Percentiles rank a stretch among this genome's conserved stretches.
These are phyloP conservation scores for Akanthomyces lecanii DNA, from an alignment of 2,329 filamentous ascomycete species.

Conservation along the genomic window DNA sequence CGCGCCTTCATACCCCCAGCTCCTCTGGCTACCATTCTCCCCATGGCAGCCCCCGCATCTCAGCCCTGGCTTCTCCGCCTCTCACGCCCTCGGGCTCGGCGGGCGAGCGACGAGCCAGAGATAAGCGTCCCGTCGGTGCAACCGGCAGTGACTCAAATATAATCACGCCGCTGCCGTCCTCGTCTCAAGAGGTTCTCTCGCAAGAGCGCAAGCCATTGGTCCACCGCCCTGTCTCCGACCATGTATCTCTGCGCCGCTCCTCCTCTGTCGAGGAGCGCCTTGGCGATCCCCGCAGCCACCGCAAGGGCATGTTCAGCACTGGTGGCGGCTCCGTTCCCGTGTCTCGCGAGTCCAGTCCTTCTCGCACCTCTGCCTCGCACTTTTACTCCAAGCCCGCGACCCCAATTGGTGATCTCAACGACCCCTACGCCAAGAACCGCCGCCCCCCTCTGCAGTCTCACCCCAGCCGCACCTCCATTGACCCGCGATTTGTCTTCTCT, in stretches of 20 bases:
- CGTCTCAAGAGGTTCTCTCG: conserved; percentile 48
- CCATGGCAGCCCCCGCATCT: conserved; percentile 60
- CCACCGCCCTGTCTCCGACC: conserved; percentile 41
- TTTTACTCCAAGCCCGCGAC: conserved; percentile 72
- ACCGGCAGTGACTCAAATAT: conserved; percentile 43
- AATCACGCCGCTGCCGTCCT: conserved; percentile 66
- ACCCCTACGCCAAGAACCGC: conserved; percentile 81
- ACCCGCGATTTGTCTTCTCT: conserved; percentile 79
- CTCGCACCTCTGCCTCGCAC: conserved; percentile 56
- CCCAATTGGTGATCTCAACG: conserved; percentile 72
- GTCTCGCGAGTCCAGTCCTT: conserved; percentile 62
- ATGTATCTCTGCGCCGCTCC: conserved; percentile 39
- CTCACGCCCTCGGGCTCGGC: conserved; percentile 77
- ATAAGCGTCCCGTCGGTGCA: conserved; percentile 36
- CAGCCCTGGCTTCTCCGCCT: conserved; percentile 79
- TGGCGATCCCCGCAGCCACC: conserved; percentile 37
- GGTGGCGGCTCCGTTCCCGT: conserved; percentile 51
- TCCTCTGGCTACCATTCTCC: conserved; percentile 64
- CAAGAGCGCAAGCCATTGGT: conserved; percentile 36
- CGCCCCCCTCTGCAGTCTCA: conserved; percentile 66
- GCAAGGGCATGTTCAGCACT: conserved; percentile 51
- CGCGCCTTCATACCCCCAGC: conserved; percentile 59
- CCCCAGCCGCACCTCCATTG: conserved; percentile 59
- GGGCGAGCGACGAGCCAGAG: conserved; percentile 23
- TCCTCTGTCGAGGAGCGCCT: conserved; percentile 37